Evolutionary conservation across 257 asterid species (phyloP).

Genomic region (Euphrasia confusa): DNA sequence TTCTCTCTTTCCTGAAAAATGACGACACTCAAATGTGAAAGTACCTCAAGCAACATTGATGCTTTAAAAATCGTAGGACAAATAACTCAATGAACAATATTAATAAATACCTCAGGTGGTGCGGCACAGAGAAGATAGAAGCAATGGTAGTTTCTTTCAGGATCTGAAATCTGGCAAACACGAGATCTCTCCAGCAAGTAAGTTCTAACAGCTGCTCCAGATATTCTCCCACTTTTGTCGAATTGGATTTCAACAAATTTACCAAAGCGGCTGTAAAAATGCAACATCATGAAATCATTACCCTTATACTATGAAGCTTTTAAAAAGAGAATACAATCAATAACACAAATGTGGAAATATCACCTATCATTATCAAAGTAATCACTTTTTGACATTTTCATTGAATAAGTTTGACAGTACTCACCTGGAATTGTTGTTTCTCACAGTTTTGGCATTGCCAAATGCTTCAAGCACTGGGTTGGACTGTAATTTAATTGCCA

Average conservation of each 20-base stretch:
- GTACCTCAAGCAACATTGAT: constrained; percentile 15
- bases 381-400: constrained; percentile 8
- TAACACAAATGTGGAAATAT: constrained; percentile 12
- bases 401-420: constrained; percentile 26
- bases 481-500: constrained; percentile 52
- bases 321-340: constrained; percentile 3
- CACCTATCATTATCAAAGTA: constrained; percentile 1
- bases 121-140: constrained; percentile 97
- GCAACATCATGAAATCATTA: constrained; percentile 24
- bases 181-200: constrained; percentile 98
- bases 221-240: constrained; percentile 94
- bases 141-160: constrained; percentile 99
- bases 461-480: constrained; percentile 99
- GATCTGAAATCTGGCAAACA: constrained; percentile 90
- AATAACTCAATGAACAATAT: constrained; percentile 15
- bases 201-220: constrained; percentile 98
- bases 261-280: constrained; percentile 82
- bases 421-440: constrained; percentile 96
- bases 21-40: constrained; percentile 19
- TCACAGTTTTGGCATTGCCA: constrained; percentile 97
- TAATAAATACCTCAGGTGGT: constrained; percentile 69
- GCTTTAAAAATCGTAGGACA: neutral
- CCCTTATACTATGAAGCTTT: constrained; percentile 10
- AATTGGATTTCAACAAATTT: constrained; percentile 99
- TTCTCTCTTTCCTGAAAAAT: constrained; percentile 72